phyloP scores from a whole-genome alignment of 805 yeast genomes.

The Geotrichum ghanense region DNA sequence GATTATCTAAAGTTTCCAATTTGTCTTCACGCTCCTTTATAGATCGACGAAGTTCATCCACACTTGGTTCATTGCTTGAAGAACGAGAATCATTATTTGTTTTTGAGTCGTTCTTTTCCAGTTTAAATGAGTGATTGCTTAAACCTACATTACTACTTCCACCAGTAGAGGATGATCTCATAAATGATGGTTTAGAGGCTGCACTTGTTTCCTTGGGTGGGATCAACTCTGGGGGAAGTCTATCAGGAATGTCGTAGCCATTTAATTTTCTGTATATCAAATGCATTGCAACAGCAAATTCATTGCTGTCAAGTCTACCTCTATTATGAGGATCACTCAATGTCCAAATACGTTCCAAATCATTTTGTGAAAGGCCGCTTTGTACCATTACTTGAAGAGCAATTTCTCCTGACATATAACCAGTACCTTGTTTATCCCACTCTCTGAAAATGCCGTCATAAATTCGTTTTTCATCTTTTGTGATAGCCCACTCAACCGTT shows the following conservation, averaged over 20 bases:
- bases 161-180: conserved; percentile 31
- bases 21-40: conserved; percentile 63
- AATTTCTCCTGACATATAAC: conserved; percentile 64
- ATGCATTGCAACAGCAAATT: conserved; percentile 96
- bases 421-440: conserved; percentile 63
- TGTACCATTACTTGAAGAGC: conserved; percentile 84
- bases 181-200: conserved; percentile 56
- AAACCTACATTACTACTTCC: conserved; percentile 19
- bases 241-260: conserved; percentile 73
- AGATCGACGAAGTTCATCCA: conserved; percentile 31
- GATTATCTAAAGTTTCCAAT: conserved; percentile 59
- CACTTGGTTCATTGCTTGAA: conserved; percentile 46
- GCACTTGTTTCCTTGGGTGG: conserved; percentile 77
- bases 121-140: conserved; percentile 24
- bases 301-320: conserved; percentile 78
- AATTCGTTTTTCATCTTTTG: conserved; percentile 75
- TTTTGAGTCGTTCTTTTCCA: conserved; percentile 37
- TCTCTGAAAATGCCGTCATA: conserved; percentile 82
- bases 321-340: conserved; percentile 72
- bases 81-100: conserved; percentile 62
- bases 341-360: conserved; percentile 85
- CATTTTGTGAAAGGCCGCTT: conserved; percentile 77
- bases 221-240: conserved; percentile 76
- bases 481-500: conserved; percentile 70
- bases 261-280: conserved; percentile 81